These are phyloP conservation scores for Huntiella savannae DNA, from an alignment of 2,329 filamentous ascomycete species.

Conservation along the genomic window DNA sequence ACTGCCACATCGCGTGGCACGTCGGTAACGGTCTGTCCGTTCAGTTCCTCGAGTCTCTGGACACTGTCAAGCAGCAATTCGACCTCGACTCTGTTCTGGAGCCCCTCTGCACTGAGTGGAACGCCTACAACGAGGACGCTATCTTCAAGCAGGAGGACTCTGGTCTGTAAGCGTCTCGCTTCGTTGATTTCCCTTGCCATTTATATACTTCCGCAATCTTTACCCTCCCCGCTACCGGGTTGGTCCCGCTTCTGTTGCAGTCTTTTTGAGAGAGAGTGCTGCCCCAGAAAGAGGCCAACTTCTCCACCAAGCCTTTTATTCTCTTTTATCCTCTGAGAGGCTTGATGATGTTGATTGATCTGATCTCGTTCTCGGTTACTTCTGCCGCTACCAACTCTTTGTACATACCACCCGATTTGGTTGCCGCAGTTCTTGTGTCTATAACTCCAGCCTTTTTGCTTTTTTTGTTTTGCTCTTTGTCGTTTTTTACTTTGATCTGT, in stretches of 20 bases:
- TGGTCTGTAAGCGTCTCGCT: constrained; percentile 10
- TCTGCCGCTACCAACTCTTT: background rate
- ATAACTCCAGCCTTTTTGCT: no score
- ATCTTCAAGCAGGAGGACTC: constrained; percentile 13
- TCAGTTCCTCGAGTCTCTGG: constrained; percentile 24
- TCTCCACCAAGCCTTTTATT: background rate
- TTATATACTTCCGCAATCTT: no score
- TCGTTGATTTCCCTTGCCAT: background rate
- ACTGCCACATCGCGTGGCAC: constrained; percentile 40
- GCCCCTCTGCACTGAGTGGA: constrained; percentile 11
- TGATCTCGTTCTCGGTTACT: background rate
- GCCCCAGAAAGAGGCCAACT: background rate
- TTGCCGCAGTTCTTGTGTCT: background rate
- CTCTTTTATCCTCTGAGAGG: background rate
- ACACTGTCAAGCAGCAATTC: constrained; percentile 9
- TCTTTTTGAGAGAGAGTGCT: constrained; percentile 7
- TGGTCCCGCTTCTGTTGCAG: background rate
- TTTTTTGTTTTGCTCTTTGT: background rate
- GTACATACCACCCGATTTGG: constrained; percentile 6
- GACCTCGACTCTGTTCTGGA: constrained; percentile 10
- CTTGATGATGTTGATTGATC: background rate
- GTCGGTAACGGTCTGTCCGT: constrained; percentile 31
- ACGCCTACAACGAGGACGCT: constrained; percentile 10
- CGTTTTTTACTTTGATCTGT: constrained; percentile 3
- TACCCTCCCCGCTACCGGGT: no score